Percentiles rank a stretch among this genome's conserved stretches.
Evolutionary conservation across 2,329 filamentous ascomycete genomes (phyloP).

Genomic region (Akanthomyces uredinophilus): DNA sequence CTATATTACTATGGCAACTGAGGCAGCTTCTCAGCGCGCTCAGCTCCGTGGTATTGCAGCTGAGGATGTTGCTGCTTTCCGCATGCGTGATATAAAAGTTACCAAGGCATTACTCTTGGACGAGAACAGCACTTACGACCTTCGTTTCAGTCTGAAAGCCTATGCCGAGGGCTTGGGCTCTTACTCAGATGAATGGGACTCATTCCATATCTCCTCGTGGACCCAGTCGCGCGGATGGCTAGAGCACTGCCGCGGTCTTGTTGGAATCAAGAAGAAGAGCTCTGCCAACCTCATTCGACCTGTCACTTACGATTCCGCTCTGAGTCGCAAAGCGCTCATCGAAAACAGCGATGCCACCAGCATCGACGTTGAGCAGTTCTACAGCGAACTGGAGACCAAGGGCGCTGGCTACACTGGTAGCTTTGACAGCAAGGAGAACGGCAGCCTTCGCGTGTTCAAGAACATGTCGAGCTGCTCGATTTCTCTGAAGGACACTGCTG

Average conservation of each 20-base stretch:
- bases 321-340: conserved; percentile 15
- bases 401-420: conserved; percentile 25
- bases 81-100: conserved; percentile 23
- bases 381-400: conserved; percentile 21
- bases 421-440: conserved; percentile 19
- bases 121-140: conserved; percentile 23
- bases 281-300: conserved; percentile 19
- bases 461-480: conserved; percentile 25
- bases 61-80: conserved; percentile 19
- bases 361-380: conserved; percentile 21
- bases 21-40: conserved; percentile 37
- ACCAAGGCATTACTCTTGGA: conserved; percentile 26
- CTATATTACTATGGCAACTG: conserved; percentile 46
- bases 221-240: conserved; percentile 48
- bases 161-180: conserved; percentile 26
- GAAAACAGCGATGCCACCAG: not conserved
- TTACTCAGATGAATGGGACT: conserved; percentile 44
- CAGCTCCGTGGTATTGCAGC: conserved; percentile 20
- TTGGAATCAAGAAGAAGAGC: conserved; percentile 31
- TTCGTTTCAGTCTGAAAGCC: conserved; percentile 21
- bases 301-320: conserved; percentile 17
- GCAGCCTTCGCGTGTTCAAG: conserved; percentile 16
- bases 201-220: conserved; percentile 54
- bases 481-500: conserved; percentile 37
- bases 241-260: conserved; percentile 52